A percentile compares a stretch with the other conserved stretches of the same genome.
phyloP scores from a whole-genome alignment of 2,329 filamentous ascomycete genomes.

The Ambrosiella cleistominuta region DNA sequence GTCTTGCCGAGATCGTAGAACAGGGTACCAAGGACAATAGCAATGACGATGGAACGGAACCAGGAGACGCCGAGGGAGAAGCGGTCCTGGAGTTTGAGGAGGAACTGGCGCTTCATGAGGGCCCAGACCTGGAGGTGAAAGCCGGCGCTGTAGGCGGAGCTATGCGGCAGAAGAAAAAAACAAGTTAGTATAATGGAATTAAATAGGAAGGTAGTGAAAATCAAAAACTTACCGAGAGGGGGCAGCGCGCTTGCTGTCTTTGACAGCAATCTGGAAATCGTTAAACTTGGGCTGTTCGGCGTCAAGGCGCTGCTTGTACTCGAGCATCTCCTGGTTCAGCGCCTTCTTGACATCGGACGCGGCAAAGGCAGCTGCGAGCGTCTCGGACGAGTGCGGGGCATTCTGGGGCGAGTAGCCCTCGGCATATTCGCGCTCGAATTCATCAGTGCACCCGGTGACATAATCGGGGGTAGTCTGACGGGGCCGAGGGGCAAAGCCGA shows the following conservation, averaged over 20 bases:
- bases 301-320: conserved; percentile 47
- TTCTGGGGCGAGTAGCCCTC: conserved; percentile 46
- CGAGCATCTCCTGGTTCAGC: conserved; percentile 47
- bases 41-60: conserved; percentile 50
- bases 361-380: conserved; percentile 52
- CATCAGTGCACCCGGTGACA: conserved; percentile 64
- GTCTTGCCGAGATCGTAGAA: conserved; percentile 53
- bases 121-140: conserved; percentile 73
- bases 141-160: conserved; percentile 45
- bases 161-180: background rate
- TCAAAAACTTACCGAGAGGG: conserved; percentile 33
- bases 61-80: conserved; percentile 60
- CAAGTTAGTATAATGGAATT: background rate
- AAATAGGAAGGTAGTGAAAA: background rate
- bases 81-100: conserved; percentile 72
- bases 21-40: conserved; percentile 62
- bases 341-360: conserved; percentile 40
- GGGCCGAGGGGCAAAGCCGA: conserved; percentile 58
- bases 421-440: conserved; percentile 65
- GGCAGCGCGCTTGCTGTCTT: conserved; percentile 59
- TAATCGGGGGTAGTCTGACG: conserved; percentile 71
- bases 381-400: conserved; percentile 49
- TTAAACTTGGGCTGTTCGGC: conserved; percentile 51
- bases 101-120: conserved; percentile 66
- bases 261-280: conserved; percentile 60